phyloP scores from a whole-genome alignment of 495 filamentous ascomycete genomes.

The Annulohypoxylon bovei region DNA sequence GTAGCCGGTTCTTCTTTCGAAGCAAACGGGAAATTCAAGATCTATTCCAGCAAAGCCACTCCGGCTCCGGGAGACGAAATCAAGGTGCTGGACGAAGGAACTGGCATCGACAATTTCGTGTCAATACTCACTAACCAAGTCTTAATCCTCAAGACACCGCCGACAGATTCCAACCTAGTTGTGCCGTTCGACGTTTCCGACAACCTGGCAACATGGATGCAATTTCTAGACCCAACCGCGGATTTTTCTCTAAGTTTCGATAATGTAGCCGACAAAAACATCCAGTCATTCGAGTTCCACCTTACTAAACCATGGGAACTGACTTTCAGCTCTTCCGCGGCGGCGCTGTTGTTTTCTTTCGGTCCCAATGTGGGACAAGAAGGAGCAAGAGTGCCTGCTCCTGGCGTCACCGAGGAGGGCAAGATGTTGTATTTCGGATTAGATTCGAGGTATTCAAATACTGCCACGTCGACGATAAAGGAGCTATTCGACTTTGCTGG shows the following conservation, averaged over 20 bases:
- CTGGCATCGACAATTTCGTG: not conserved
- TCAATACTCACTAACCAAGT: not conserved
- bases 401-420: not conserved
- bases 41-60: not conserved
- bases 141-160: not conserved
- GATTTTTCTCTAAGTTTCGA: not conserved
- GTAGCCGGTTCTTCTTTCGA: not conserved
- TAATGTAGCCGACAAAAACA: not conserved
- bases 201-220: not conserved
- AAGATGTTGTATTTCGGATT: not conserved
- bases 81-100: not conserved
- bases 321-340: slow-evolving; percentile 20
- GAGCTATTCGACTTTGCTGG: not conserved
- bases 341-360: slow-evolving; percentile 19
- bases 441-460: not conserved
- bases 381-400: not conserved
- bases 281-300: slow-evolving; percentile 13
- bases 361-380: not conserved
- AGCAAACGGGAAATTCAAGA: not conserved
- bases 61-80: not conserved
- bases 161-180: not conserved
- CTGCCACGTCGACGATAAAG: not conserved
- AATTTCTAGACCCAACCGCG: not conserved
- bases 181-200: not conserved
- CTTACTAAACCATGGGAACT: slow-evolving; percentile 16